Percentiles rank a stretch among this genome's conserved stretches.
phyloP scores from a whole-genome alignment of 768 basidiomycete genomes.

The Termitomyces sp. region DNA sequence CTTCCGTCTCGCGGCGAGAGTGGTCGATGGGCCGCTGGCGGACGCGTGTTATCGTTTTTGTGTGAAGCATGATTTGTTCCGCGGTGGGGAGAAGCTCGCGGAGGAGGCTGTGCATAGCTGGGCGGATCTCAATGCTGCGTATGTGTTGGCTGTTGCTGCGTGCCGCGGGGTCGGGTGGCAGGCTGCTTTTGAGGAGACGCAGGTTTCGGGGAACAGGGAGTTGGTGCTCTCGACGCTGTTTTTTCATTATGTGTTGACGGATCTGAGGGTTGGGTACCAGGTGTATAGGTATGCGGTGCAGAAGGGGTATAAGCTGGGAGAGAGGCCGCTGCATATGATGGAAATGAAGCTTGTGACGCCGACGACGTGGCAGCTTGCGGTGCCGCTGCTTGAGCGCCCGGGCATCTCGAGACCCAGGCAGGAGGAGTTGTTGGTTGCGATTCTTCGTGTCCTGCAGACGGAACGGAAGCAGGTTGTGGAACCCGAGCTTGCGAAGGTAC shows the following conservation, averaged over 20 bases:
- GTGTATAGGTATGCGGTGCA: slow-evolving; percentile 27
- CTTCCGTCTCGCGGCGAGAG: slow-evolving; percentile 35
- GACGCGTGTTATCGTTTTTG: slow-evolving; percentile 30
- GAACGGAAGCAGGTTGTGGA: slow-evolving; percentile 25
- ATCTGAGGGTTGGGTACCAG: slow-evolving; percentile 23
- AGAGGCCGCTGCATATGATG: slow-evolving; percentile 21
- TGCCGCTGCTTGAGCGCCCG: slow-evolving; percentile 26
- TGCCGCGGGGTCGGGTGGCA: slow-evolving; percentile 22
- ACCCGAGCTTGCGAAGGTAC: slow-evolving; percentile 19
- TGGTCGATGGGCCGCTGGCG: slow-evolving; percentile 30
- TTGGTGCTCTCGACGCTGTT: slow-evolving; percentile 20
- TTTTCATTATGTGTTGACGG: slow-evolving; percentile 18
- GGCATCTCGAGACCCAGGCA: slow-evolving; percentile 23
- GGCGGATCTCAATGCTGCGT: slow-evolving; percentile 28
- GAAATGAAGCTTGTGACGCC: slow-evolving; percentile 24
- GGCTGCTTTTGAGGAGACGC: slow-evolving; percentile 20
- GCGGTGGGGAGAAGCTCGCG: slow-evolving; percentile 10
- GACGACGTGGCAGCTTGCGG: slow-evolving; percentile 22
- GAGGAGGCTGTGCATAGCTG: not conserved
- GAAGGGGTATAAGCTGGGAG: slow-evolving; percentile 17
- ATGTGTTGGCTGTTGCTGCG: slow-evolving; percentile 23
- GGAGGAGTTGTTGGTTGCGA: slow-evolving; percentile 30
- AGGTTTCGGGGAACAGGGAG: slow-evolving; percentile 19
- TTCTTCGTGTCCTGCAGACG: slow-evolving; percentile 31
- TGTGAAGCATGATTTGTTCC: slow-evolving; percentile 22